phyloP scores from a whole-genome alignment of 768 basidiomycete genomes.

The Rhodosporidiobolus odoratus region DNA sequence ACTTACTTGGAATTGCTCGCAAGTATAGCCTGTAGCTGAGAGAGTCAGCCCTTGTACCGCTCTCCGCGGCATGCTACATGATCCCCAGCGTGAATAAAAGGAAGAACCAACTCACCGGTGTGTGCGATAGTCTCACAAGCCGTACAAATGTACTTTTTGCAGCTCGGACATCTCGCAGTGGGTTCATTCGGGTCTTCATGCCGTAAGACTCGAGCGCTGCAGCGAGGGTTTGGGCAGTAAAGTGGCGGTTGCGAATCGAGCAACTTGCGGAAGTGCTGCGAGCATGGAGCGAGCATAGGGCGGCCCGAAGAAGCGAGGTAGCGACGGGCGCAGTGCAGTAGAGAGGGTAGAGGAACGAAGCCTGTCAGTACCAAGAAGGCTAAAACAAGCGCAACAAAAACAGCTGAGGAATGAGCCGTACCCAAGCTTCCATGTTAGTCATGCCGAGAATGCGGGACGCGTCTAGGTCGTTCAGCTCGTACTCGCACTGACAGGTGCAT shows the following conservation, averaged over 20 bases:
- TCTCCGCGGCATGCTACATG: too few species aligned
- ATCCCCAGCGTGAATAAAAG: too few species aligned
- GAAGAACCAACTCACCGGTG: not conserved
- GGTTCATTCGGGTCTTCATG: not conserved
- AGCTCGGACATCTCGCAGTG: not conserved
- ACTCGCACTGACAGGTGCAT: not conserved
- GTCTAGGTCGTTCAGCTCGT: conserved; percentile 3
- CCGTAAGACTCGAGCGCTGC: conserved; percentile 5
- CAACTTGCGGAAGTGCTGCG: conserved; percentile 20
- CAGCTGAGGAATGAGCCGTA: not conserved
- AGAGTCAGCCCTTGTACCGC: too few species aligned
- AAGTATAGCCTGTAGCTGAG: not conserved
- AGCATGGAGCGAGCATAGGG: too few species aligned
- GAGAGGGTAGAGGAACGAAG: too few species aligned
- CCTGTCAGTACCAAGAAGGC: too few species aligned
- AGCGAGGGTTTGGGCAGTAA: conserved; percentile 14
- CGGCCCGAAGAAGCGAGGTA: too few species aligned
- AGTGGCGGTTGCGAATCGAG: conserved; percentile 2
- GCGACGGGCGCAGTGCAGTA: too few species aligned
- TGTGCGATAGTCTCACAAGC: not conserved
- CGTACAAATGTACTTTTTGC: not conserved
- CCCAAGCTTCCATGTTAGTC: conserved; percentile 7
- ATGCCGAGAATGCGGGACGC: conserved; percentile 9
- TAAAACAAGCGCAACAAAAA: too few species aligned
- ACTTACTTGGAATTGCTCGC: conserved; percentile 6